Conservation (phyloP, 1,284 basidiomycete genomes). For the Ustilago nuda region DNA sequence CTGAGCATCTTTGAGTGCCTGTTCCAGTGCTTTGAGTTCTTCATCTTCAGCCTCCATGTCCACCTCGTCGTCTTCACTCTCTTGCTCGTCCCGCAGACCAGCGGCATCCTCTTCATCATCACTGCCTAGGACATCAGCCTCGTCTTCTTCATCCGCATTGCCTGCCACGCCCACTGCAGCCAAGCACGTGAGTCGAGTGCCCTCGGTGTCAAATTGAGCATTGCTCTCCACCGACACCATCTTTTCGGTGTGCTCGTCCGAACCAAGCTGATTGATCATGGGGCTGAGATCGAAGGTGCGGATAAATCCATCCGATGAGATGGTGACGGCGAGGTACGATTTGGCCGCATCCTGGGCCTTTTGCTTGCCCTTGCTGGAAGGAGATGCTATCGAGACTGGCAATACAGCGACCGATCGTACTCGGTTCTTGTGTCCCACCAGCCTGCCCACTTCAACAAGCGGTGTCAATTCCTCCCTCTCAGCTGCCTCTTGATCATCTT, state of each 20-base stretch:
- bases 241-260: constrained; percentile 5
- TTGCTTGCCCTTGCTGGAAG: constrained; percentile 14
- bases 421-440: constrained; percentile 65
- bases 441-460: constrained; percentile 54
- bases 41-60: constrained; percentile 49
- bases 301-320: constrained; percentile 67
- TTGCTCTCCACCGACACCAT: constrained; percentile 39
- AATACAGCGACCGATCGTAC: constrained; percentile 52
- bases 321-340: constrained; percentile 53
- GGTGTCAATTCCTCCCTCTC: constrained; percentile 35
- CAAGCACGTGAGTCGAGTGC: constrained; percentile 64
- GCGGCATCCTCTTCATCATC: constrained; percentile 32
- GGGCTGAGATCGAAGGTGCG: constrained; percentile 60
- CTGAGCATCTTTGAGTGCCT: constrained; percentile 51
- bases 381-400: constrained; percentile 25
- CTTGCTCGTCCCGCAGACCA: constrained; percentile 19
- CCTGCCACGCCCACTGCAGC: constrained; percentile 54
- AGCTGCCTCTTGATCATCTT: constrained; percentile 33
- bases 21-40: constrained; percentile 50
- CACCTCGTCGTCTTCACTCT: constrained; percentile 42
- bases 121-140: constrained; percentile 40
- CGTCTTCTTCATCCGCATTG: constrained; percentile 30
- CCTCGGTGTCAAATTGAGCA: constrained; percentile 60
- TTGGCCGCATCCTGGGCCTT: constrained; percentile 13
- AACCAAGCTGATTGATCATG: constrained; percentile 30